Conservation (phyloP, 2,329 filamentous ascomycete genomes). For the Nakataea oryzae region DNA sequence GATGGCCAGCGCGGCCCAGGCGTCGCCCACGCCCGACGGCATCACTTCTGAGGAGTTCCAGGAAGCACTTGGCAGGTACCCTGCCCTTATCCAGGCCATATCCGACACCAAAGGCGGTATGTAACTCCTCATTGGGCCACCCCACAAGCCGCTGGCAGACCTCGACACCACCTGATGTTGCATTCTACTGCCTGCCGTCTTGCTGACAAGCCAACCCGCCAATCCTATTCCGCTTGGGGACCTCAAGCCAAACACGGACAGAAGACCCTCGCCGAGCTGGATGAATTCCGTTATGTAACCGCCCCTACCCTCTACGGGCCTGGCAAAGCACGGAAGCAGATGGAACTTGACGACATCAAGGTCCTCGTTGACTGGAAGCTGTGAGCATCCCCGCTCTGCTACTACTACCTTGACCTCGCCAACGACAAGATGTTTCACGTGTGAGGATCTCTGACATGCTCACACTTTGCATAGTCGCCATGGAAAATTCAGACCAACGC, state of each 20-base stretch:
- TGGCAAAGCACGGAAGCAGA: constrained; percentile 20
- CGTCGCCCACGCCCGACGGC: constrained; percentile 7
- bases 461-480: constrained; percentile 33
- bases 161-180: background rate
- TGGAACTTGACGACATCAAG: constrained; percentile 48
- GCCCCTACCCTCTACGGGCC: constrained; percentile 36
- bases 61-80: constrained; percentile 8
- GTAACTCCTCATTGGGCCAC: constrained; percentile 13
- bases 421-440: background rate
- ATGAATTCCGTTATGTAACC: constrained; percentile 46
- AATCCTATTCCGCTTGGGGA: background rate
- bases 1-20: background rate
- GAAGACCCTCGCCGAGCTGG: constrained; percentile 44
- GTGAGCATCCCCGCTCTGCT: too few species aligned
- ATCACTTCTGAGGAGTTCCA: constrained; percentile 17
- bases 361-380: constrained; percentile 62
- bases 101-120: constrained; percentile 34
- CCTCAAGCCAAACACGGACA: constrained; percentile 31
- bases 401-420: background rate
- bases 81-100: constrained; percentile 14
- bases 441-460: background rate
- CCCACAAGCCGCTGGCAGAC: background rate
- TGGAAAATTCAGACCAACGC: constrained; percentile 50
- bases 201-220: background rate
- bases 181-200: background rate